A percentile compares a stretch with the other conserved stretches of the same genome.
phyloP scores from a whole-genome alignment of 768 basidiomycete genomes.

The Kwoniella mangroviensis region DNA sequence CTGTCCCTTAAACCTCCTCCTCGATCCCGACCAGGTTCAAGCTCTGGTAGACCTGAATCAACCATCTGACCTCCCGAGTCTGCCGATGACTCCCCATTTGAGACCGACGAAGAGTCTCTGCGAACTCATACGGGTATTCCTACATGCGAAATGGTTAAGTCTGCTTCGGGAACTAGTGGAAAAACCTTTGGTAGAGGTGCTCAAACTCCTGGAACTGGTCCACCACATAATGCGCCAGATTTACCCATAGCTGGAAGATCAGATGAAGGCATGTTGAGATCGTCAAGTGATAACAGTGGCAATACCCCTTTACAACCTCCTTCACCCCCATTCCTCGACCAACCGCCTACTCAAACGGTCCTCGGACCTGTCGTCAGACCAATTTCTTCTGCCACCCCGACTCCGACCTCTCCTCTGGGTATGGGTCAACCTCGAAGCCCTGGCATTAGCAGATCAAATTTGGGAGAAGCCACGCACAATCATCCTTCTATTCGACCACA shows the following conservation, averaged over 20 bases:
- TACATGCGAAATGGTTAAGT: background rate
- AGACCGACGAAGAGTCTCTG: background rate
- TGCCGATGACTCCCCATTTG: background rate
- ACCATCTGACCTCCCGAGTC: too few relatives aligned
- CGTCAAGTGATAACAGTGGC: background rate
- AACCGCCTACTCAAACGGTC: background rate
- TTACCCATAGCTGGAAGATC: background rate
- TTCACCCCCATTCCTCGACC: background rate
- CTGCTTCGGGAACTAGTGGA: background rate
- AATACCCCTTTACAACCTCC: background rate
- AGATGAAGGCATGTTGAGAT: constrained; percentile 1
- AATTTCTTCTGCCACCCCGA: background rate
- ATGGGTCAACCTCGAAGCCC: background rate
- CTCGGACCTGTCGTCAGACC: background rate
- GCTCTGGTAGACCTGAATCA: background rate
- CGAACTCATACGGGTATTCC: background rate
- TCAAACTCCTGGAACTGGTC: constrained; percentile 6
- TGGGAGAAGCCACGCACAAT: background rate
- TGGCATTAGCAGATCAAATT: background rate
- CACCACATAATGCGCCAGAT: background rate
- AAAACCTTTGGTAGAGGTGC: constrained; percentile 6
- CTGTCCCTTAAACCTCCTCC: background rate
- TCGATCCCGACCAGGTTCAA: background rate
- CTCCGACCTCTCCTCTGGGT: background rate
- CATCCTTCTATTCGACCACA: background rate